Base-by-base conservation (phyloP, 768 basidiomycete genomes). In the Mycena crocata region DNA sequence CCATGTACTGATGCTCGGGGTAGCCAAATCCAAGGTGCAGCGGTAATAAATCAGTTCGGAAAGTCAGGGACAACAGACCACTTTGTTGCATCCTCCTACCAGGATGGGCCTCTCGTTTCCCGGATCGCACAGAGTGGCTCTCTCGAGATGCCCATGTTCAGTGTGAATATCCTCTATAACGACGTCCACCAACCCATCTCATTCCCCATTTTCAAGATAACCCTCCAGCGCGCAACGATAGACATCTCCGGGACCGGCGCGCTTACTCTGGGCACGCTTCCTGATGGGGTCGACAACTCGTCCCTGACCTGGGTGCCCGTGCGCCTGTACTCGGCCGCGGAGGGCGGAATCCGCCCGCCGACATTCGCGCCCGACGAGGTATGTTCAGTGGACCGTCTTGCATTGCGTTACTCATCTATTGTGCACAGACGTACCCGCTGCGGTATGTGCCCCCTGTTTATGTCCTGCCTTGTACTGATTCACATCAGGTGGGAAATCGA, bases 271-370 rank as follows among this genome's bases (percentile, higher is more conserved):
- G 91, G 91, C 21, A 84, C 82, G 54, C 80, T 92, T 13, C 91
- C 90, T 14, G 77, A 81, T 28, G 84, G 84, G 0, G 79, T 92
- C 23, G 76, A 82, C 23, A 84, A 85, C 57, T 84, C 84, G 17
- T 82, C 82, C n/a, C 72, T 92, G 55, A 90, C 88, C 0, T 93
- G 90, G 91, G 88, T 89, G 2, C 86, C 88, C 8, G 86, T 92
- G 28, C 85, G 90, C 6, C 74, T 83, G 12, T 93, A 93, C 74
- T 74, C 77, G 0, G 66, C 79, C 1, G 74, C 75, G 5, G 83
- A 91, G 55, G 90, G 89, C 24, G 91, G 91, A 5, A 72, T 91
- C 59, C 71, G 71, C 0, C 76, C 90, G 0, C 85, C 89, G 2
- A 73, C 77, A 12, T 87, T 86, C 68, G 86, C 88, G 44, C 84